Percentiles rank a stretch among this genome's conserved stretches.
Evolutionary conservation across 1,284 basidiomycete species (phyloP).

Genomic region (Wallemia mellicola): DNA sequence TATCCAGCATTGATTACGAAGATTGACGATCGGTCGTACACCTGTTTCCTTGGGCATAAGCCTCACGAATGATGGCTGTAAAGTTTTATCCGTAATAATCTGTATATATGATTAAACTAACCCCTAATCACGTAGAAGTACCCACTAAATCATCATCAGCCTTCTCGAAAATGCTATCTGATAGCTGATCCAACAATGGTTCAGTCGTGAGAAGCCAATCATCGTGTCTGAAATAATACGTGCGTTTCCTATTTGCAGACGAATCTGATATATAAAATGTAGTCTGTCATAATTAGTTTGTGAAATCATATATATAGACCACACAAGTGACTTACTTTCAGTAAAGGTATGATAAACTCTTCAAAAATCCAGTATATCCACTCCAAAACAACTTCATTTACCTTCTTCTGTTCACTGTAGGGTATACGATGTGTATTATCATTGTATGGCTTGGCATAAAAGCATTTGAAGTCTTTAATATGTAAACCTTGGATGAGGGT

Average conservation of each 20-base stretch:
- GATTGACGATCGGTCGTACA: constrained; percentile 77
- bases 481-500: constrained; percentile 44
- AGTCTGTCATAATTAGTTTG: constrained; percentile 23
- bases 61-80: constrained; percentile 50
- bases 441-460: constrained; percentile 19
- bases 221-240: constrained; percentile 77
- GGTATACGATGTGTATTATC: constrained; percentile 15
- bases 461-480: constrained; percentile 52
- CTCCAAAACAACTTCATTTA: constrained; percentile 46
- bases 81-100: no score
- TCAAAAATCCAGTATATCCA: constrained; percentile 83
- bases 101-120: no score
- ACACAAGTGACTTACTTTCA: constrained; percentile 26
- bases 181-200: constrained; percentile 46
- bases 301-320: background rate
- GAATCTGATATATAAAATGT: constrained; percentile 88
- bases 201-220: constrained; percentile 62
- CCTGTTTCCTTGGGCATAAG: constrained; percentile 65
- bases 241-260: constrained; percentile 49
- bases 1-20: constrained; percentile 28
- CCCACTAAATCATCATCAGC: constrained; percentile 12
- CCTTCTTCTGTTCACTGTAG: constrained; percentile 36
- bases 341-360: constrained; percentile 43
- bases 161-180: constrained; percentile 11
- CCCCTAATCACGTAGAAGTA: no score